phyloP scores from a whole-genome alignment of 768 basidiomycete genomes.

The Termitomyces sp. region DNA sequence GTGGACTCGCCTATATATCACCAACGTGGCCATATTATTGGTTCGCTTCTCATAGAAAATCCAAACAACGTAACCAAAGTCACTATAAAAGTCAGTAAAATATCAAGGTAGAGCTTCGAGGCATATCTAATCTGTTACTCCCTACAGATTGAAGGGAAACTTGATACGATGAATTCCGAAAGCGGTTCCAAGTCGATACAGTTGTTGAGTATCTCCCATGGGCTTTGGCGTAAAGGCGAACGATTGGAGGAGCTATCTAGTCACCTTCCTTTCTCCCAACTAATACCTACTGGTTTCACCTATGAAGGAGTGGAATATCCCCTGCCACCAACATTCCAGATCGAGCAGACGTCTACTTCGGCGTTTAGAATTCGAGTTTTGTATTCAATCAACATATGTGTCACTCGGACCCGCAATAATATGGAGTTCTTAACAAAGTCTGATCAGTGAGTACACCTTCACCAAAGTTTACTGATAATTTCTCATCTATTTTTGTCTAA shows the following conservation, averaged over 20 bases:
- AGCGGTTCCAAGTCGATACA: constrained; percentile 28
- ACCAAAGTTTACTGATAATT: not conserved
- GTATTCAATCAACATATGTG: constrained; percentile 41
- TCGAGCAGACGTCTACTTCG: constrained; percentile 25
- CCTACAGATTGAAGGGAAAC: constrained; percentile 35
- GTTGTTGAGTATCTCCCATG: constrained; percentile 25
- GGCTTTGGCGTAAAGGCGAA: constrained; percentile 26
- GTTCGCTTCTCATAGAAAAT: constrained; percentile 37
- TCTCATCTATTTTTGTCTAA: constrained; percentile 14
- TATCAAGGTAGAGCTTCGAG: not conserved
- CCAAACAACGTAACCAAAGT: constrained; percentile 35
- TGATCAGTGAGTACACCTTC: constrained; percentile 33
- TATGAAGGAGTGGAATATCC: constrained; percentile 25
- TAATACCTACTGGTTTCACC: constrained; percentile 41
- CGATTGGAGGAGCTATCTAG: constrained; percentile 16
- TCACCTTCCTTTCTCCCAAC: constrained; percentile 36
- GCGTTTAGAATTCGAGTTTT: constrained; percentile 32
- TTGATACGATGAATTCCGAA: constrained; percentile 33
- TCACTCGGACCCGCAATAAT: constrained; percentile 33
- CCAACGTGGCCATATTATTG: constrained; percentile 33
- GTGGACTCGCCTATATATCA: constrained; percentile 37
- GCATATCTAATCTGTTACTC: not conserved
- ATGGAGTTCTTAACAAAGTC: constrained; percentile 39
- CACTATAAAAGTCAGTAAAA: constrained; percentile 34
- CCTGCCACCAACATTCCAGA: constrained; percentile 46